phyloP scores from a whole-genome alignment of 345 rosid species.

The Salix caprea region DNA sequence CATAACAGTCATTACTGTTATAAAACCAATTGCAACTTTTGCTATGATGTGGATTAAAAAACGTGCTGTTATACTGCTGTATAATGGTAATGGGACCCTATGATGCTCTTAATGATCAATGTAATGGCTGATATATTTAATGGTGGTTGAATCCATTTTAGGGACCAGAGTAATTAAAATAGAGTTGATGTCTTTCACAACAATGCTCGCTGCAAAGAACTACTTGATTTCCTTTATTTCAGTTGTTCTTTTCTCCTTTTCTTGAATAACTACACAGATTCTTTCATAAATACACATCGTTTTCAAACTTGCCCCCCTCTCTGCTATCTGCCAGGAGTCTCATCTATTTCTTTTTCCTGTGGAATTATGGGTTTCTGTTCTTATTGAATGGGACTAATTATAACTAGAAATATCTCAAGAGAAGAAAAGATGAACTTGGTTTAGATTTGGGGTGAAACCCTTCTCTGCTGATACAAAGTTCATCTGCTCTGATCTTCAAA shows the following conservation, averaged over 20 bases:
- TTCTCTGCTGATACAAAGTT: not conserved
- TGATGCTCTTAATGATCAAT: not conserved
- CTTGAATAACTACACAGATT: not conserved
- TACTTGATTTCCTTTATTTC: not conserved
- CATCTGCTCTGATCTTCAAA: not conserved
- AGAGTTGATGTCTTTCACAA: not conserved
- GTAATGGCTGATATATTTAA: not conserved
- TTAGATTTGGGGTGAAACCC: not conserved
- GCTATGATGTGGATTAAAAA: not conserved
- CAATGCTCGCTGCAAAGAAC: not conserved
- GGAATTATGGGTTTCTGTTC: not conserved
- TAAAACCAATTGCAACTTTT: not conserved
- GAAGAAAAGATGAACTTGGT: not conserved
- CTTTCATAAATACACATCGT: not conserved
- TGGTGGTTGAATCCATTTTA: not conserved
- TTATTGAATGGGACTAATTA: not conserved
- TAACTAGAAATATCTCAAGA: not conserved
- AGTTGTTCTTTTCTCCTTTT: not conserved
- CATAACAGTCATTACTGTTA: not conserved
- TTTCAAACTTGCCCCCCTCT: not conserved
- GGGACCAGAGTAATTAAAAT: not conserved
- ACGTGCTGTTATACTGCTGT: not conserved
- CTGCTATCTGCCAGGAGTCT: not conserved
- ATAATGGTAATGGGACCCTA: not conserved
- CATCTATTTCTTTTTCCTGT: not conserved